These are phyloP conservation scores for Alectoria sarmentosa DNA, from an alignment of 495 filamentous ascomycete genomes.

Conservation along the genomic window DNA sequence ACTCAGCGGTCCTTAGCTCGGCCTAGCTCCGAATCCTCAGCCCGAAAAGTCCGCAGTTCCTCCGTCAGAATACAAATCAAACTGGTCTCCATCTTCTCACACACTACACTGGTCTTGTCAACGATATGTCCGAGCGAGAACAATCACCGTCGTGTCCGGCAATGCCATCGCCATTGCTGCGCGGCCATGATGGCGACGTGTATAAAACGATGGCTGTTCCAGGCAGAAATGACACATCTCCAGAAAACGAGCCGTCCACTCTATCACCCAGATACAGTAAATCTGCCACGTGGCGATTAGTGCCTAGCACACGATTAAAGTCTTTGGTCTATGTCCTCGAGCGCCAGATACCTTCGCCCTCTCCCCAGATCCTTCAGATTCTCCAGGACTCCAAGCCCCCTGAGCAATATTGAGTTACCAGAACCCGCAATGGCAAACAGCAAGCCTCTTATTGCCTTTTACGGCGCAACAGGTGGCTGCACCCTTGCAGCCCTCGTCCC, in stretches of 20 bases:
- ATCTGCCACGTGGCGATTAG: too few species aligned
- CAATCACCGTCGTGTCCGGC: not conserved
- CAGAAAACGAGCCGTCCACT: not conserved
- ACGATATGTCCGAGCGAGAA: not conserved
- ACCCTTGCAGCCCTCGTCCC: slow-evolving; percentile 41
- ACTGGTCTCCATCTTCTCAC: not conserved
- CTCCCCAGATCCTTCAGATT: not conserved
- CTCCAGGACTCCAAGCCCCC: not conserved
- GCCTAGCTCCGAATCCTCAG: not conserved
- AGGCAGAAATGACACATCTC: not conserved
- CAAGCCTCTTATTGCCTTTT: slow-evolving; percentile 36
- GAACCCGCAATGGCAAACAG: slow-evolving; percentile 10
- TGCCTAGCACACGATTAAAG: too few species aligned
- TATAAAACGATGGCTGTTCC: too few species aligned
- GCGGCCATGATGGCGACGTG: not conserved
- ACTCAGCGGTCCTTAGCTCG: not conserved
- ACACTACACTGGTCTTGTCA: not conserved
- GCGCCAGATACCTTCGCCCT: not conserved
- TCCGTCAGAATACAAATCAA: too few species aligned
- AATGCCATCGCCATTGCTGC: not conserved
- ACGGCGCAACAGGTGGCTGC: slow-evolving; percentile 47
- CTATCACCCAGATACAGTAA: not conserved
- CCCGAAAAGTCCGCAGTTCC: too few species aligned
- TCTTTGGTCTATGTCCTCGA: too few species aligned
- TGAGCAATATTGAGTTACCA: not conserved